Evolutionary conservation across 495 filamentous ascomycete genomes (phyloP).

Genomic region (Penicillium parvum): DNA sequence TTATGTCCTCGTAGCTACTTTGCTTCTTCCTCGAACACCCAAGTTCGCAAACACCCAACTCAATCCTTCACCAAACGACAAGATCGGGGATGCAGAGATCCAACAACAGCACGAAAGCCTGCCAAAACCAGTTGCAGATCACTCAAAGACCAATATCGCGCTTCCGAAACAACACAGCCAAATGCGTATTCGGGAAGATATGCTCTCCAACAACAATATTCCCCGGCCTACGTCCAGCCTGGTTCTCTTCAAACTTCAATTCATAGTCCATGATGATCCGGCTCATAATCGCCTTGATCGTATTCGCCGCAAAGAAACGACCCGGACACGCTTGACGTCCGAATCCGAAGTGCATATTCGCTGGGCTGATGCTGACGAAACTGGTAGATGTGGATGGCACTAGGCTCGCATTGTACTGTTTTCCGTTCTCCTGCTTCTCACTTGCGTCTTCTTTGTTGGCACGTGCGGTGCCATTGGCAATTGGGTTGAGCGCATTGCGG

Average conservation of each 20-base stretch:
- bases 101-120: neutral
- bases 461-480: neutral
- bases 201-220: constrained; percentile 31
- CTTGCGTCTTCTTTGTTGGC: neutral
- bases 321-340: constrained; percentile 48
- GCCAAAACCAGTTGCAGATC: neutral
- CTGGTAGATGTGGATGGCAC: constrained; percentile 6
- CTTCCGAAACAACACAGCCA: constrained; percentile 26
- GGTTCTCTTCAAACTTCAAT: constrained; percentile 29
- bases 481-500: constrained; percentile 4
- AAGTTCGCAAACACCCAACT: neutral
- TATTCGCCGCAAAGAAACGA: constrained; percentile 51
- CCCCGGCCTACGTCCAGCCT: constrained; percentile 15
- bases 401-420: neutral
- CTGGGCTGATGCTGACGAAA: constrained; percentile 20
- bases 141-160: constrained; percentile 6
- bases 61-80: neutral
- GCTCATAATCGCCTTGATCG: constrained; percentile 54
- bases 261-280: constrained; percentile 52
- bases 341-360: constrained; percentile 33
- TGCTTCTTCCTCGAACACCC: neutral
- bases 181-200: constrained; percentile 25
- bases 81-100: neutral
- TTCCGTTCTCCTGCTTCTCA: neutral
- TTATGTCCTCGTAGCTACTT: too few relatives aligned